Evolutionary conservation across 139 green algal genomes (phyloP).

Genomic region (Gonium pectorale): DNA sequence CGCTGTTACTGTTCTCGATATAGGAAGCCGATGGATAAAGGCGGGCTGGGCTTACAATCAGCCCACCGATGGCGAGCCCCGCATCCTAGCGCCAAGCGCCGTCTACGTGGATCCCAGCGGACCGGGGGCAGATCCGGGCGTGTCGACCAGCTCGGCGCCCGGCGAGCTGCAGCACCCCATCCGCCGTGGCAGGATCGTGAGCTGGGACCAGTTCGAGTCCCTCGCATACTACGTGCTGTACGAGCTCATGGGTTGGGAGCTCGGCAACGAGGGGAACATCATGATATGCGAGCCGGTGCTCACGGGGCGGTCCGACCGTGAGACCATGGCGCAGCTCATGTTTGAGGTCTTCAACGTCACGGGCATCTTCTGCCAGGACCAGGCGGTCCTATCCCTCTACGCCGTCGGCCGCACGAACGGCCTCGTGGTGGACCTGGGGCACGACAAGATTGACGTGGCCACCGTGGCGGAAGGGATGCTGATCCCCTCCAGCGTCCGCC

Average conservation of each 20-base stretch:
- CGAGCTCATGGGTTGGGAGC: slow-evolving; percentile 76
- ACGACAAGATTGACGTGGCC: slow-evolving; percentile 83
- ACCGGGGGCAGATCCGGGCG: background rate
- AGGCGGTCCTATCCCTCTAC: slow-evolving; percentile 80
- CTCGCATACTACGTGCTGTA: slow-evolving; percentile 80
- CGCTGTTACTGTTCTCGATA: slow-evolving; percentile 70
- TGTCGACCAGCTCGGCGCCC: background rate
- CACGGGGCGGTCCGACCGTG: slow-evolving; percentile 69
- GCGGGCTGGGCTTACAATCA: slow-evolving; percentile 72
- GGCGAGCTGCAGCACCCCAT: slow-evolving; percentile 39
- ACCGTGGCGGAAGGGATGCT: slow-evolving; percentile 84
- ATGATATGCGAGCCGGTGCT: slow-evolving; percentile 82
- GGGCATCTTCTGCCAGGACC: slow-evolving; percentile 77
- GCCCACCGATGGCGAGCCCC: slow-evolving; percentile 73
- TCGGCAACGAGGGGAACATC: slow-evolving; percentile 74
- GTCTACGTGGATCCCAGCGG: slow-evolving; percentile 1
- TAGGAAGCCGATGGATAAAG: slow-evolving; percentile 76
- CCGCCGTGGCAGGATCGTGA: slow-evolving; percentile 58
- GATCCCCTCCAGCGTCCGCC: slow-evolving; percentile 50
- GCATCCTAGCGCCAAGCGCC: slow-evolving; percentile 53
- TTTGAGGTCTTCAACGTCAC: slow-evolving; percentile 86
- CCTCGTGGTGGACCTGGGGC: slow-evolving; percentile 83
- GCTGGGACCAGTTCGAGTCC: slow-evolving; percentile 79
- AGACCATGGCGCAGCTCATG: slow-evolving; percentile 81
- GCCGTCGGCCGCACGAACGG: slow-evolving; percentile 81